Base-by-base conservation (phyloP, 257 asterid genomes). In the Prunella vulgaris region DNA sequence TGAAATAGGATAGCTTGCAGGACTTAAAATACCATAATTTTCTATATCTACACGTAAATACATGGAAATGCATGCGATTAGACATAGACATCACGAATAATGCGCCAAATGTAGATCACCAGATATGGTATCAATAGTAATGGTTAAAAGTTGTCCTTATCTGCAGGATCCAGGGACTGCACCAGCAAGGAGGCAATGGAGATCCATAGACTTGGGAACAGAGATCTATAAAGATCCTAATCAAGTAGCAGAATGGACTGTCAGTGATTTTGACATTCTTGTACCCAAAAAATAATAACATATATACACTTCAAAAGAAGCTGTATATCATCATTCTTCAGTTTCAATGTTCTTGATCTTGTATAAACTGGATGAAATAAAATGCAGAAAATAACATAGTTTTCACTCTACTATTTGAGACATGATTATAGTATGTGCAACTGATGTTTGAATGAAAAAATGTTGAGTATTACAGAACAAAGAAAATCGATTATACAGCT, bases 221-320 rank as follows among this genome's bases (percentile, higher is more conserved):
- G 95, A 87, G 66, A 90, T 87, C 21, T 87, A 66, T 72, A 85
- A 77, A 71, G 84, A 74, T 51, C 82, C 85, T n/a, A 75, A 82
- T 78, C 91, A 84, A 82, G 84, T 81, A 48, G 97, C 93, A 60
- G 95, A 91, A 71, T 89, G 97, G 95, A 91, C 93, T n/a, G 93
- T 91, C 60, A 76, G 81, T 78, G 83, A 84, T 82, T 90, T 90
- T 76, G 86, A 91, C 78, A 82, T 90, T 66, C 84, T 89, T 76
- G 83, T 72, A 12, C 71, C 71, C 10, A 60, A 8, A 30, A 25
- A 18, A 5, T 3, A 46, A 59, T n/a, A n/a, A n/a, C n/a, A n/a
- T n/a, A n/a, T n/a, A 17, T 21, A 62, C 68, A 40, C 67, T 40
- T 38, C 25, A 56, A 68, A 22, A 61, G 56, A 18, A 42, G 56